phyloP scores from a whole-genome alignment of 2,329 filamentous ascomycete genomes.

The Colletotrichum lindemuthianum region DNA sequence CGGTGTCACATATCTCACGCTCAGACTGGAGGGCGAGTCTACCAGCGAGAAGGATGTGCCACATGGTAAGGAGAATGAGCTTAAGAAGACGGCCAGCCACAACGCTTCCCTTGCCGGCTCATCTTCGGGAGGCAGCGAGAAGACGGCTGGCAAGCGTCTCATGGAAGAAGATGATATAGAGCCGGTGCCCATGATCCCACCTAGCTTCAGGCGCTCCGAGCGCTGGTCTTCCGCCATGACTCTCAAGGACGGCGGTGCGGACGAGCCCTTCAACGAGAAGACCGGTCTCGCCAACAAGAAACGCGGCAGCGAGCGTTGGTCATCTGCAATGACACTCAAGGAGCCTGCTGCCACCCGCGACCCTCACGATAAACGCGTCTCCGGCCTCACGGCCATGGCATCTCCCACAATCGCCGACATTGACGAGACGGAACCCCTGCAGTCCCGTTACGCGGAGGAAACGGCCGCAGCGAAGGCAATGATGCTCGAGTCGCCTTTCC shows the following conservation, averaged over 20 bases:
- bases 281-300: constrained; percentile 24
- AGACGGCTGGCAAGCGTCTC: constrained; percentile 25
- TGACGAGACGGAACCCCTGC: constrained; percentile 22
- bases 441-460: constrained; percentile 26
- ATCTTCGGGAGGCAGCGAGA: constrained; percentile 30
- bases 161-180: constrained; percentile 25
- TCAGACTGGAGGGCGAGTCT: constrained; percentile 32
- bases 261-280: constrained; percentile 27
- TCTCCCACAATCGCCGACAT: constrained; percentile 28
- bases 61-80: constrained; percentile 26
- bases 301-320: constrained; percentile 30
- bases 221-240: constrained; percentile 34
- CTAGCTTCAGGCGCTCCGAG: constrained; percentile 28
- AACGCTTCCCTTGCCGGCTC: constrained; percentile 29
- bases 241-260: constrained; percentile 15
- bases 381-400: constrained; percentile 21
- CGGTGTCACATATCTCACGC: constrained; percentile 30
- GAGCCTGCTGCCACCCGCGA: constrained; percentile 19
- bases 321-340: constrained; percentile 27
- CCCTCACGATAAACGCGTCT: constrained; percentile 23
- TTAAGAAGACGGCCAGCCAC: constrained; percentile 31
- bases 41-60: constrained; percentile 31
- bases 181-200: constrained; percentile 30
- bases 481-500: constrained; percentile 25
- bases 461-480: constrained; percentile 18